A percentile compares a stretch with the other conserved stretches of the same genome.
Evolutionary conservation across 305 asterid genomes (phyloP).

Genomic region (Stenogyne calaminthoides): DNA sequence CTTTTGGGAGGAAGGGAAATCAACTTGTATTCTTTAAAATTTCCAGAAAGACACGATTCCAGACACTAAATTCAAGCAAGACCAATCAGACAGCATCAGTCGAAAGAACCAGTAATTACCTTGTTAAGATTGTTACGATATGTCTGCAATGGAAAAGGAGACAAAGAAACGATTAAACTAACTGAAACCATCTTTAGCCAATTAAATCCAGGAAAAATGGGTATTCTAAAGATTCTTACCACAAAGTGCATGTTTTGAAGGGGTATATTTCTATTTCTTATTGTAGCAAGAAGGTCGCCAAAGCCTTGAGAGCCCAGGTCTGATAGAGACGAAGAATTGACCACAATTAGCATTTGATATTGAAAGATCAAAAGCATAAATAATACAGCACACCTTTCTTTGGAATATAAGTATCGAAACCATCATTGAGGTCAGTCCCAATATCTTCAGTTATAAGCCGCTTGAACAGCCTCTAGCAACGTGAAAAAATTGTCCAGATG

Average conservation of each 20-base stretch:
- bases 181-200: conserved; percentile 27
- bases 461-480: conserved; percentile 84
- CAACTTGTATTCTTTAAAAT: neutral
- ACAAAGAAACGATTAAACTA: conserved; percentile 28
- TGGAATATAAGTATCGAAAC: conserved; percentile 76
- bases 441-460: conserved; percentile 86
- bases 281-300: conserved; percentile 87
- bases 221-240: conserved; percentile 58
- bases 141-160: conserved; percentile 62
- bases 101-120: conserved; percentile 50
- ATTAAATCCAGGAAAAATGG: conserved; percentile 23
- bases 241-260: conserved; percentile 98
- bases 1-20: neutral
- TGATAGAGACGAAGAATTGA: conserved; percentile 42
- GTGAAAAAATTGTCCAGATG: conserved; percentile 29
- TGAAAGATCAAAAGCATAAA: conserved; percentile 15
- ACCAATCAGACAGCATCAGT: conserved; percentile 27
- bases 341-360: conserved; percentile 29
- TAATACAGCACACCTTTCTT: conserved; percentile 72
- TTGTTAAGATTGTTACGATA: conserved; percentile 96
- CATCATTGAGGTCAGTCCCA: conserved; percentile 91
- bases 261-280: conserved; percentile 76
- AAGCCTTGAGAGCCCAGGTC: conserved; percentile 95
- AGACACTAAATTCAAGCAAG: conserved; percentile 14
- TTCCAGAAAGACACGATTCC: conserved; percentile 5